Percentiles rank a stretch among this genome's conserved stretches.
These are phyloP conservation scores for Fusarium mexicanum DNA, from an alignment of 2,329 filamentous ascomycete species.

Conservation along the genomic window DNA sequence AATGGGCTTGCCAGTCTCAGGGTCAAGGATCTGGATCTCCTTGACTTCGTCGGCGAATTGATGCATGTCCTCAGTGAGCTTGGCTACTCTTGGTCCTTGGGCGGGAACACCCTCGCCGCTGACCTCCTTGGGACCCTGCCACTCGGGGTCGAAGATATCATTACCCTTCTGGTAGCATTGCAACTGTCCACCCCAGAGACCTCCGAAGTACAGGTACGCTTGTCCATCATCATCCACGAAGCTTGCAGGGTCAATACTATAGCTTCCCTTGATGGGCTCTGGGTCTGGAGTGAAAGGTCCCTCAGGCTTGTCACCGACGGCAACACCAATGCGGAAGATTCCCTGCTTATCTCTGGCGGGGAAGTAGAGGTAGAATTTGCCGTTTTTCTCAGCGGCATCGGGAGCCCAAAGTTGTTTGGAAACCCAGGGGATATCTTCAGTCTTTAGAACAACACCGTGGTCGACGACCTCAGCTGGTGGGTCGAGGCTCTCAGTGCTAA, in stretches of 20 bases:
- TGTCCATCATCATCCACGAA: conserved; percentile 70
- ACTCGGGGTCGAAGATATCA: conserved; percentile 63
- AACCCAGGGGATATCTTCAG: conserved; percentile 77
- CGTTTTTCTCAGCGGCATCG: conserved; percentile 75
- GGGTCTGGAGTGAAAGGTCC: conserved; percentile 76
- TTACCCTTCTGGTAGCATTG: conserved; percentile 74
- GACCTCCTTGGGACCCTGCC: conserved; percentile 68
- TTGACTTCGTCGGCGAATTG: conserved; percentile 64
- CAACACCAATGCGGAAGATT: conserved; percentile 80
- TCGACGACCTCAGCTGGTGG: conserved; percentile 70
- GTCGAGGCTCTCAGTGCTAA: conserved; percentile 64
- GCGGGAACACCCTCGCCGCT: conserved; percentile 64
- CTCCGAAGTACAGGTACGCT: conserved; percentile 72
- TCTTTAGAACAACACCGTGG: conserved; percentile 74
- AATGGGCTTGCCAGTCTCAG: conserved; percentile 67
- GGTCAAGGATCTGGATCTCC: conserved; percentile 72
- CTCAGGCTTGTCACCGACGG: conserved; percentile 68
- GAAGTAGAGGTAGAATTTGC: conserved; percentile 80
- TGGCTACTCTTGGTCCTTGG: conserved; percentile 73
- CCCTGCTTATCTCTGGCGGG: conserved; percentile 76
- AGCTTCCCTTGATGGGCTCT: conserved; percentile 72
- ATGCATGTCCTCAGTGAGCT: conserved; percentile 72
- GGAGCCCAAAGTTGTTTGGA: conserved; percentile 85
- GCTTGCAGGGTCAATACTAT: conserved; percentile 79
- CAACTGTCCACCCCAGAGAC: conserved; percentile 82